Conservation (phyloP, 352 stramenopile genomes). For the Phytophthora sp. region DNA sequence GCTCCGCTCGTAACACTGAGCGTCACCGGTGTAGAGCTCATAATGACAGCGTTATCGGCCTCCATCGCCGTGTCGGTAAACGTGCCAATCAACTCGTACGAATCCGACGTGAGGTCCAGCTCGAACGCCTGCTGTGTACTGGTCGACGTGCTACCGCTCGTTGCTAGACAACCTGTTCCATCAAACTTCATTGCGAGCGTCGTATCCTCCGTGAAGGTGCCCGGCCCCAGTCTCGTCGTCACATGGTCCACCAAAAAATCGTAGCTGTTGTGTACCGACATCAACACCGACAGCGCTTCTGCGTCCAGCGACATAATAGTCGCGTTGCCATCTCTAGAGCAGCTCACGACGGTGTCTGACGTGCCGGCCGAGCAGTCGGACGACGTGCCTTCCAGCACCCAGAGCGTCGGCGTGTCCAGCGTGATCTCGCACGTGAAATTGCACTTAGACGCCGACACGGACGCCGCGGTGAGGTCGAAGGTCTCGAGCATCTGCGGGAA, state of each 20-base stretch:
- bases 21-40: constrained; percentile 58
- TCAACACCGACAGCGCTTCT: constrained; percentile 39
- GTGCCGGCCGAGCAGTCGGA: constrained; percentile 46
- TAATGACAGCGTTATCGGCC: constrained; percentile 52
- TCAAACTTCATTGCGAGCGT: constrained; percentile 63
- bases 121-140: constrained; percentile 58
- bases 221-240: constrained; percentile 61
- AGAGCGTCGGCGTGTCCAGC: constrained; percentile 62
- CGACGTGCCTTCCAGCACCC: constrained; percentile 45
- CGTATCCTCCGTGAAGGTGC: constrained; percentile 63
- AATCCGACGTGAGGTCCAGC: constrained; percentile 53
- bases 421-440: constrained; percentile 57
- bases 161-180: constrained; percentile 56
- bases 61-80: constrained; percentile 62
- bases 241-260: constrained; percentile 61
- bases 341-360: constrained; percentile 36
- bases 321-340: constrained; percentile 56
- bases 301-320: constrained; percentile 57
- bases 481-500: constrained; percentile 73
- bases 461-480: constrained; percentile 59
- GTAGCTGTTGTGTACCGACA: constrained; percentile 50
- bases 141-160: constrained; percentile 4
- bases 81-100: constrained; percentile 61
- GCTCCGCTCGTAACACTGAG: constrained; percentile 68
- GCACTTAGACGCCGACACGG: constrained; percentile 42